phyloP scores from a whole-genome alignment of 2,329 filamentous ascomycete genomes.

The Claviceps sp. region DNA sequence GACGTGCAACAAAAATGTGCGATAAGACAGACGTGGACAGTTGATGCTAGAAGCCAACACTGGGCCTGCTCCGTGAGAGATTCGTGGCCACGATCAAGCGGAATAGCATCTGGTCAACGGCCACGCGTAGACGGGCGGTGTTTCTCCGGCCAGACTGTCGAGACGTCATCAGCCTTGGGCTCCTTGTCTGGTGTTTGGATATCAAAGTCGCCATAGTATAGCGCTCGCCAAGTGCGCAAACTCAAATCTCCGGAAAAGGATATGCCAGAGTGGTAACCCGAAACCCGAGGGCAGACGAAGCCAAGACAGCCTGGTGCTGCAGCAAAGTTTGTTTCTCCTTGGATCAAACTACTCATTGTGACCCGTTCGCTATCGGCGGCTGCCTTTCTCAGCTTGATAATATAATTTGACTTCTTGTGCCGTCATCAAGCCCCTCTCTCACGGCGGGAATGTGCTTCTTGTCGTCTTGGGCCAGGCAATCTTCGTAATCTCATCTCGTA shows the following conservation, averaged over 20 bases:
- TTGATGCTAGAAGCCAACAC: too few species aligned
- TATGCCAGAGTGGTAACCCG: background rate
- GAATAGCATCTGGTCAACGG: too few species aligned
- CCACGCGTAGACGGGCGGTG: background rate
- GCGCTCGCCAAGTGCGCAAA: background rate
- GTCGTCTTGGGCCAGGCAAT: background rate
- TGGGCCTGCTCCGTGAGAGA: too few species aligned
- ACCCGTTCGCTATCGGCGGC: background rate
- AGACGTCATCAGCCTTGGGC: background rate
- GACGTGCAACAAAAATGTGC: too few species aligned
- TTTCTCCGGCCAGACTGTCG: background rate
- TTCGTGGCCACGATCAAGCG: too few species aligned
- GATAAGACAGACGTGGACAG: too few species aligned
- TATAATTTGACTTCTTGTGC: background rate
- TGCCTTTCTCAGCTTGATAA: background rate
- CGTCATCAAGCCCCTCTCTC: background rate
- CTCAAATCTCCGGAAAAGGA: background rate
- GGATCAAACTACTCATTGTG: background rate
- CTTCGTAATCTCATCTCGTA: background rate
- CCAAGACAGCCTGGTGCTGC: background rate
- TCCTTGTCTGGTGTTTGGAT: background rate
- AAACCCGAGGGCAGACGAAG: background rate
- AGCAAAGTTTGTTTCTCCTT: background rate
- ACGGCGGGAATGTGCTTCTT: background rate
- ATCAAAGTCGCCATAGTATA: background rate